Conservation (phyloP, 768 basidiomycete genomes). For the Hydnomerulius pinastri region DNA sequence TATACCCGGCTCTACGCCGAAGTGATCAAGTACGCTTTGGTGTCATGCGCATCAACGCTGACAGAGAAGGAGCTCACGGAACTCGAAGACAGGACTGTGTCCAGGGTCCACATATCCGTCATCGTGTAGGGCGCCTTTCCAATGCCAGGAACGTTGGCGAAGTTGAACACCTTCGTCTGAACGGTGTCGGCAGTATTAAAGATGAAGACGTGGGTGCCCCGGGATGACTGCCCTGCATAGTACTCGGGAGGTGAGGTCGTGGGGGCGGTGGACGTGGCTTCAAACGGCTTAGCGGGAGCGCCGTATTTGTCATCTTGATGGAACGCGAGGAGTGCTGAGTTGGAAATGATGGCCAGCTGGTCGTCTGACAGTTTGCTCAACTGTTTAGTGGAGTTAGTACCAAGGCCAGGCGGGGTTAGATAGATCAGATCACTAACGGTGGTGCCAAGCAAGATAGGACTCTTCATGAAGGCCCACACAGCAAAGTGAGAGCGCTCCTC, state of each 20-base stretch:
- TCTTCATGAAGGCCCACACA: conserved; percentile 60
- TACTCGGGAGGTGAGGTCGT: conserved; percentile 52
- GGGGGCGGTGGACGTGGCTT: conserved; percentile 38
- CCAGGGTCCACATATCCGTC: conserved; percentile 58
- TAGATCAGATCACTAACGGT: conserved; percentile 20
- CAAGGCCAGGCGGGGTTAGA: not conserved
- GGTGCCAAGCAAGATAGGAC: conserved; percentile 52
- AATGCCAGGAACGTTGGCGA: conserved; percentile 49
- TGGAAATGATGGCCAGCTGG: conserved; percentile 52
- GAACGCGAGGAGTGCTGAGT: conserved; percentile 55
- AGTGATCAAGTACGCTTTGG: conserved; percentile 49
- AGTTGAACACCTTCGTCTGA: conserved; percentile 46
- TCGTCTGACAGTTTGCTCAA: conserved; percentile 39
- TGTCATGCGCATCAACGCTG: conserved; percentile 51
- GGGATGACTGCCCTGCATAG: conserved; percentile 49
- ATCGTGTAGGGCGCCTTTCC: conserved; percentile 39
- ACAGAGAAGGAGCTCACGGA: conserved; percentile 39
- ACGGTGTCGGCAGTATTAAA: conserved; percentile 46
- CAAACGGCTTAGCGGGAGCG: conserved; percentile 50
- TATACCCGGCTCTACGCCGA: not conserved
- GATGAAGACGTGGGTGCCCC: conserved; percentile 56
- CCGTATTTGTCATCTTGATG: conserved; percentile 50
- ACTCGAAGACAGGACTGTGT: conserved; percentile 42
- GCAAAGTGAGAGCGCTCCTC: conserved; percentile 60
- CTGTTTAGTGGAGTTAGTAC: conserved; percentile 26